Conservation (phyloP, 2,329 filamentous ascomycete genomes). For the Fusarium coicis region DNA sequence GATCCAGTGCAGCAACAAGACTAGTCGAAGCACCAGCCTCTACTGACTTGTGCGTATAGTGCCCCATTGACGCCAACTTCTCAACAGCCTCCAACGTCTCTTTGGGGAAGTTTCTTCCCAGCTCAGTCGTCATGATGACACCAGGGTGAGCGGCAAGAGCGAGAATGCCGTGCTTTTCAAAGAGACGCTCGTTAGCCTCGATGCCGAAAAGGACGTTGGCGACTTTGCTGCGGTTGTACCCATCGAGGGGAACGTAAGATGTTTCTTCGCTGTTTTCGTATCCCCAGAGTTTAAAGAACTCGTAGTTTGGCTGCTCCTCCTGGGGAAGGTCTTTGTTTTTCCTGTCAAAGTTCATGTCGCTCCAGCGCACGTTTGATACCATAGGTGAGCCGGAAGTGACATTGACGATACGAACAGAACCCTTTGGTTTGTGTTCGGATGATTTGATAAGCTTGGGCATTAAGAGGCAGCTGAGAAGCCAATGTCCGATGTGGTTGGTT, state of each 20-base stretch:
- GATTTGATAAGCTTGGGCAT: slow-evolving; percentile 19
- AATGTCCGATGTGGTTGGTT: slow-evolving; percentile 12
- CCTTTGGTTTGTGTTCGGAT: neutral
- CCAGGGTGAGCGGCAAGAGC: neutral
- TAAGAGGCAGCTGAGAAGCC: neutral
- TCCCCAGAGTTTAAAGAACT: slow-evolving; percentile 7
- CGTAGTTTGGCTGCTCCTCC: neutral
- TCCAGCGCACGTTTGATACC: slow-evolving; percentile 5
- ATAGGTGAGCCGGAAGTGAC: neutral
- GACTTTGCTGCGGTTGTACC: slow-evolving; percentile 5
- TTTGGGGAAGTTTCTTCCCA: neutral
- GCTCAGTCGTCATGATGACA: neutral
- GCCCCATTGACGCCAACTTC: neutral
- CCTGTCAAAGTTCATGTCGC: slow-evolving; percentile 13
- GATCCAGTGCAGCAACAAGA: slow-evolving; percentile 7
- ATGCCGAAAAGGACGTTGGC: slow-evolving; percentile 18
- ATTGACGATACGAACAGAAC: slow-evolving; percentile 4
- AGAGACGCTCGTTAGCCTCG: neutral
- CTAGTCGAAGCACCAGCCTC: slow-evolving; percentile 5
- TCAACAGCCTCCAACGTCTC: neutral
- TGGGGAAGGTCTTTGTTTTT: slow-evolving; percentile 13
- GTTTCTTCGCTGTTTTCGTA: neutral
- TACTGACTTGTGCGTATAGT: neutral
- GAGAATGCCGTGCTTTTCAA: neutral
- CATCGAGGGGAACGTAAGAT: neutral